Percentiles rank a stretch among this genome's conserved stretches.
These are phyloP conservation scores for Carex scoparia DNA, from an alignment of 176 grass and related monocot genomes.

Conservation along the genomic window DNA sequence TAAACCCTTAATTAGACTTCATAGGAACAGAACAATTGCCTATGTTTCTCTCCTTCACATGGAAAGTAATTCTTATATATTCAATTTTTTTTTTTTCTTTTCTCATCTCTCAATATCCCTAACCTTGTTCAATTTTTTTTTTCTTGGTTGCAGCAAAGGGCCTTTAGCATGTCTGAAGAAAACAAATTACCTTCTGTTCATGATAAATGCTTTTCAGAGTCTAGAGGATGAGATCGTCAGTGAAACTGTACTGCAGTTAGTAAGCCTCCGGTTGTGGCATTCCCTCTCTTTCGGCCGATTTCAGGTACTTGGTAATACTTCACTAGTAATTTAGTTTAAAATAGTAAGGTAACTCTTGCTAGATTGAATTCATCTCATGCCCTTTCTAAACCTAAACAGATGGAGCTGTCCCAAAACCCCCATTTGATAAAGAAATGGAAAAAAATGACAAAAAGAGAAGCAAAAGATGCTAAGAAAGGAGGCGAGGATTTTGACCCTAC, in stretches of 20 bases:
- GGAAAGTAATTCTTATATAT: not conserved
- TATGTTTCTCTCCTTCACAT: not conserved
- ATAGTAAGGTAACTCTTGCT: not conserved
- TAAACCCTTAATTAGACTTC: no score
- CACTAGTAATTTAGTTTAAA: not conserved
- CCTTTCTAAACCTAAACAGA: slow-evolving; percentile 48
- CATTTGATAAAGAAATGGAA: slow-evolving; percentile 96
- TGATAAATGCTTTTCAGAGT: slow-evolving; percentile 99
- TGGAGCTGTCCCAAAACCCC: slow-evolving; percentile 88
- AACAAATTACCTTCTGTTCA: slow-evolving; percentile 91
- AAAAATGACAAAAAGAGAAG: slow-evolving; percentile 86
- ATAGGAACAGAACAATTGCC: no score
- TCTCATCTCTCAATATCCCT: slow-evolving; percentile 3
- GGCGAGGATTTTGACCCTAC: slow-evolving; percentile 43
- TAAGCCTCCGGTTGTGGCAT: slow-evolving; percentile 83
- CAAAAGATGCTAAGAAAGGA: slow-evolving; percentile 62
- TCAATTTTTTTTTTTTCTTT: not conserved
- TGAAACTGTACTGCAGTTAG: slow-evolving; percentile 83
- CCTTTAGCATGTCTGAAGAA: slow-evolving; percentile 78
- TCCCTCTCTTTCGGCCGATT: slow-evolving; percentile 73
- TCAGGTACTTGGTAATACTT: slow-evolving; percentile 45
- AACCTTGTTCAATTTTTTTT: slow-evolving; percentile 9
- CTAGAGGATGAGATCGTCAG: slow-evolving; percentile 93
- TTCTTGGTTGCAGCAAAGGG: slow-evolving; percentile 49
- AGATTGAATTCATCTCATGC: slow-evolving; percentile 27